A percentile compares a stretch with the other conserved stretches of the same genome.
Evolutionary conservation across 2,329 filamentous ascomycete species (phyloP).

Genomic region (Nannizziopsis arthrosporioides): DNA sequence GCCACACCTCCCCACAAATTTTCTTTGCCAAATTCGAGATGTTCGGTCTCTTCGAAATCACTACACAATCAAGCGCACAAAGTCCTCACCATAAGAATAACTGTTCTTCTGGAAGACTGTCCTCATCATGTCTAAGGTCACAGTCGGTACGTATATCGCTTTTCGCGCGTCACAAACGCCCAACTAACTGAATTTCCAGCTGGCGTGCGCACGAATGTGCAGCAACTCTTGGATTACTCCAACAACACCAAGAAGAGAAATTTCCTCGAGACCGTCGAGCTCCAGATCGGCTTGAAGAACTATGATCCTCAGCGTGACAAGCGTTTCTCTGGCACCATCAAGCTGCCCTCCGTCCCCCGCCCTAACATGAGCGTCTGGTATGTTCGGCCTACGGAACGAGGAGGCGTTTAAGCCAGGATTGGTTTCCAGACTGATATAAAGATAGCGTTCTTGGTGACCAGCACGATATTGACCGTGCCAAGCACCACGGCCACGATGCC

Average conservation of each 20-base stretch:
- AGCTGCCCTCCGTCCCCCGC: constrained; percentile 80
- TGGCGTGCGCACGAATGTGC: constrained; percentile 91
- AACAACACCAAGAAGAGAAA: constrained; percentile 93
- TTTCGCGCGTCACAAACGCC: not conserved
- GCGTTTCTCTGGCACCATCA: constrained; percentile 99
- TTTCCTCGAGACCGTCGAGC: constrained; percentile 80
- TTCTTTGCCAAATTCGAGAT: not conserved
- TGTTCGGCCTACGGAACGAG: constrained; percentile 20
- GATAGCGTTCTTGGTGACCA: constrained; percentile 70
- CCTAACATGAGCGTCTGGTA: constrained; percentile 81
- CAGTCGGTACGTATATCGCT: constrained; percentile 40
- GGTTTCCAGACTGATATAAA: constrained; percentile 6
- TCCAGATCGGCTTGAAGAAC: constrained; percentile 93
- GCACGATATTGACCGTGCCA: constrained; percentile 99
- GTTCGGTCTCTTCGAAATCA: constrained; percentile 4
- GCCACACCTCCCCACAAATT: constrained; percentile 10
- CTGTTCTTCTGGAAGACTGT: constrained; percentile 76
- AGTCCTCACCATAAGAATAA: constrained; percentile 63
- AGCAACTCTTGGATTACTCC: constrained; percentile 90
- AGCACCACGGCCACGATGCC: constrained; percentile 96
- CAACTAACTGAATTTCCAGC: constrained; percentile 37
- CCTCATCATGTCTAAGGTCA: constrained; percentile 48
- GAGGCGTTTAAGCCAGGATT: not conserved
- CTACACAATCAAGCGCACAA: constrained; percentile 16
- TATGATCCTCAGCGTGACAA: constrained; percentile 99